phyloP scores from a whole-genome alignment of 2,329 filamentous ascomycete genomes.

The Macrophomina pseudophaseolina region DNA sequence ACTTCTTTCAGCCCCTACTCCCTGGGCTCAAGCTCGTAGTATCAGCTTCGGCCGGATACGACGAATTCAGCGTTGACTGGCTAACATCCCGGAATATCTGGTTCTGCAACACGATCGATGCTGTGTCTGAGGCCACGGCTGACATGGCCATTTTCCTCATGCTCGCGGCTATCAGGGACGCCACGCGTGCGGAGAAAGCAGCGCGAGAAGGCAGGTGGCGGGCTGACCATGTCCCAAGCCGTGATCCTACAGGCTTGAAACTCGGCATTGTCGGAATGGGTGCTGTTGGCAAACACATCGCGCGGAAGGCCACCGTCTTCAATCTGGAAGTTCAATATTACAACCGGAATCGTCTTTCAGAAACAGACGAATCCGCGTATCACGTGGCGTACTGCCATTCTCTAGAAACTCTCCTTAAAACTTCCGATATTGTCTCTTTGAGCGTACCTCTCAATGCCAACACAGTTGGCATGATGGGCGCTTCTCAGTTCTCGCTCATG shows the following conservation, averaged over 20 bases:
- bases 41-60: slow-evolving; percentile 55
- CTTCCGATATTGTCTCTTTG: slow-evolving; percentile 52
- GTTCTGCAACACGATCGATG: slow-evolving; percentile 62
- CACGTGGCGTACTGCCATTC: slow-evolving; percentile 41
- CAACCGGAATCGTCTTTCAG: slow-evolving; percentile 46
- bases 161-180: slow-evolving; percentile 55
- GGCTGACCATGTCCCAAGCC: slow-evolving; percentile 40
- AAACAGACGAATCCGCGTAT: slow-evolving; percentile 43
- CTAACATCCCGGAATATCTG: slow-evolving; percentile 51
- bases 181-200: slow-evolving; percentile 44
- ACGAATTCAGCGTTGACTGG: slow-evolving; percentile 54
- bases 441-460: slow-evolving; percentile 54
- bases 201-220: slow-evolving; percentile 43
- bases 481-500: slow-evolving; percentile 51
- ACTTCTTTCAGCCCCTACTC: slow-evolving; percentile 47
- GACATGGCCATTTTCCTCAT: slow-evolving; percentile 56
- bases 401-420: slow-evolving; percentile 47
- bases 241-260: slow-evolving; percentile 51
- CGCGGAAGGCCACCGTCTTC: slow-evolving; percentile 48
- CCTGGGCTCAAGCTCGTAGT: slow-evolving; percentile 53
- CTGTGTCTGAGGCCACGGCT: slow-evolving; percentile 59
- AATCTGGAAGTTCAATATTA: slow-evolving; percentile 53
- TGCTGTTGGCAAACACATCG: slow-evolving; percentile 52
- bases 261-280: slow-evolving; percentile 58
- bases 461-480: slow-evolving; percentile 50